These are phyloP conservation scores for Nicotiana otophora DNA, from an alignment of 257 asterid species.

Conservation along the genomic window DNA sequence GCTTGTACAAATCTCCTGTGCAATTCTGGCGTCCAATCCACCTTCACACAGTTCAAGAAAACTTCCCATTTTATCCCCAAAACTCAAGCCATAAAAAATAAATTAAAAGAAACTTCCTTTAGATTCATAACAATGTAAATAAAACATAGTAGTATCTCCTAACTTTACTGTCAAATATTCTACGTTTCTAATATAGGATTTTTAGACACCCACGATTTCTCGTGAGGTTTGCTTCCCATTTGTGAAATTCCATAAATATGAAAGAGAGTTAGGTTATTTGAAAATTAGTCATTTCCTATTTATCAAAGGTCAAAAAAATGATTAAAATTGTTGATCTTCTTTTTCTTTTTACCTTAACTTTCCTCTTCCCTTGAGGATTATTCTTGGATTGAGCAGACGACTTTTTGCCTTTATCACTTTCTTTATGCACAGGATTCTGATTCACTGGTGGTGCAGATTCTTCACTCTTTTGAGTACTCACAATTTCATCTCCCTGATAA, in stretches of 20 bases:
- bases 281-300: no score
- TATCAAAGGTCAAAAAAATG: no score
- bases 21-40: constrained; percentile 98
- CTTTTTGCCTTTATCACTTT: constrained; percentile 40
- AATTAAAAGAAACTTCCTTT: neutral
- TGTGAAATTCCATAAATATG: neutral
- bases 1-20: constrained; percentile 88
- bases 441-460: constrained; percentile 17
- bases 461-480: constrained; percentile 17
- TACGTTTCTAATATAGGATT: neutral
- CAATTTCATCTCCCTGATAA: constrained; percentile 34
- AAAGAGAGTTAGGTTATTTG: neutral
- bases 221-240: constrained; percentile 20
- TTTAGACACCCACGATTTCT: constrained; percentile 12
- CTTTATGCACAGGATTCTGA: neutral
- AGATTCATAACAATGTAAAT: neutral
- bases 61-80: neutral
- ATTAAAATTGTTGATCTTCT: no score
- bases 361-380: constrained; percentile 54
- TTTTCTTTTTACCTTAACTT: constrained; percentile 53
- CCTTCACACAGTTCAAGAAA: constrained; percentile 42
- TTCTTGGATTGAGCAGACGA: constrained; percentile 37
- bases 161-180: no score
- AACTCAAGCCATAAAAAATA: neutral
- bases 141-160: neutral